A percentile compares a stretch with the other conserved stretches of the same genome.
Evolutionary conservation across 495 filamentous ascomycete species (phyloP).

Genomic region (Penicillium goetzii): DNA sequence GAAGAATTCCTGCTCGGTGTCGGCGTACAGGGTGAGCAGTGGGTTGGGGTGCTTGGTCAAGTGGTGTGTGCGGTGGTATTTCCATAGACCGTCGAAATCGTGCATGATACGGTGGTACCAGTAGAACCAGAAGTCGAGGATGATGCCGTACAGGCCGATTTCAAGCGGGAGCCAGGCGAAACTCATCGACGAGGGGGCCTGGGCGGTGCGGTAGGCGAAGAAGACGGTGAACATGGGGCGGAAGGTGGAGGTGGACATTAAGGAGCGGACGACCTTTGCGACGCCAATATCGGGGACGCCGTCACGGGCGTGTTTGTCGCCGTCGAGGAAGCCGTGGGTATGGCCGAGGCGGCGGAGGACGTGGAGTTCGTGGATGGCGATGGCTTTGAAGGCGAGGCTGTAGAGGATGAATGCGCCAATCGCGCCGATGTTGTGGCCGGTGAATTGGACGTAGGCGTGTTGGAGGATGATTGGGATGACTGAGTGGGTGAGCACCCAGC

Average conservation of each 20-base stretch:
- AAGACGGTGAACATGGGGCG: conserved; percentile 41
- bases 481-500: conserved; percentile 36
- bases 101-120: conserved; percentile 47
- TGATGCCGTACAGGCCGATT: conserved; percentile 39
- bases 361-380: conserved; percentile 39
- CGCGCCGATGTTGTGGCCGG: conserved; percentile 31
- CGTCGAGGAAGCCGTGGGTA: conserved; percentile 41
- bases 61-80: conserved; percentile 48
- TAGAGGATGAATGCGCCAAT: conserved; percentile 36
- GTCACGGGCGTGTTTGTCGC: conserved; percentile 43
- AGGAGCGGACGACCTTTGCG: conserved; percentile 34
- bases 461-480: conserved; percentile 33
- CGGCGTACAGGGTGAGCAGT: conserved; percentile 40
- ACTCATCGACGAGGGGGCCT: conserved; percentile 29
- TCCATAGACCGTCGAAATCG: conserved; percentile 38
- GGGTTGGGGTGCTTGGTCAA: conserved; percentile 47
- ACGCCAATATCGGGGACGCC: conserved; percentile 43
- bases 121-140: conserved; percentile 50
- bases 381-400: conserved; percentile 34
- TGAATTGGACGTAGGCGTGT: conserved; percentile 34
- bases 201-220: conserved; percentile 33
- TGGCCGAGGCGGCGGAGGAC: conserved; percentile 37
- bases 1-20: conserved; percentile 44
- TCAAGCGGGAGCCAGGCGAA: conserved; percentile 38
- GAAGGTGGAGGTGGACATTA: conserved; percentile 36